Evolutionary conservation across 805 yeast genomes (phyloP).

Genomic region (Jamesozyma hellenica): DNA sequence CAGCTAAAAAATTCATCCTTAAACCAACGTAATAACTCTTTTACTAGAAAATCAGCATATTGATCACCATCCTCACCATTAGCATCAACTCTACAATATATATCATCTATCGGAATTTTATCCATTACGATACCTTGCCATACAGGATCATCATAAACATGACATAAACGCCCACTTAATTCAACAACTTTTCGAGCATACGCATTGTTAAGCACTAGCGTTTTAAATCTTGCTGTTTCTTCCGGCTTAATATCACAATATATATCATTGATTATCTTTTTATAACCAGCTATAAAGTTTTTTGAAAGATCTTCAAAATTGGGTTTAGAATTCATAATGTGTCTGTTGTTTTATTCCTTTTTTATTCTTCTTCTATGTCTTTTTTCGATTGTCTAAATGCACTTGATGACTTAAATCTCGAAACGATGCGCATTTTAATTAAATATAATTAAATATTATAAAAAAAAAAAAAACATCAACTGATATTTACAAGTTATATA

Average conservation of each 20-base stretch:
- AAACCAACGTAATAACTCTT: slow-evolving; percentile 55
- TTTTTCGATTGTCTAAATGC: no score
- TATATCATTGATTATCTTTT: slow-evolving; percentile 11
- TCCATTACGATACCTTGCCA: slow-evolving; percentile 52
- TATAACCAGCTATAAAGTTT: slow-evolving; percentile 18
- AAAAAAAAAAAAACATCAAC: no score
- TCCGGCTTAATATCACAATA: not conserved
- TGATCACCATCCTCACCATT: slow-evolving; percentile 29
- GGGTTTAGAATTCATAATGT: no score
- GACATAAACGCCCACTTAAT: slow-evolving; percentile 16
- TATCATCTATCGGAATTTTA: slow-evolving; percentile 45
- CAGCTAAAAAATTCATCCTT: slow-evolving; percentile 73
- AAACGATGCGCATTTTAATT: no score
- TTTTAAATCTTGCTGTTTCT: slow-evolving; percentile 7
- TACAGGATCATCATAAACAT: slow-evolving; percentile 34
- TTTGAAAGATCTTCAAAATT: slow-evolving; percentile 8
- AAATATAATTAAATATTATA: no score
- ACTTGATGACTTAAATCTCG: no score
- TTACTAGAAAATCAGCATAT: slow-evolving; percentile 48
- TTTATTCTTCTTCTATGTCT: no score
- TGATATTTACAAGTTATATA: not conserved
- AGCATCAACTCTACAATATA: slow-evolving; percentile 53
- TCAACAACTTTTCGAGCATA: slow-evolving; percentile 21
- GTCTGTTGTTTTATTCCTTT: no score
- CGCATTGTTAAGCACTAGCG: slow-evolving; percentile 11